Base-by-base conservation (phyloP, 371 early-diverging fungal species). In the Lichtheimia corymbifera region DNA sequence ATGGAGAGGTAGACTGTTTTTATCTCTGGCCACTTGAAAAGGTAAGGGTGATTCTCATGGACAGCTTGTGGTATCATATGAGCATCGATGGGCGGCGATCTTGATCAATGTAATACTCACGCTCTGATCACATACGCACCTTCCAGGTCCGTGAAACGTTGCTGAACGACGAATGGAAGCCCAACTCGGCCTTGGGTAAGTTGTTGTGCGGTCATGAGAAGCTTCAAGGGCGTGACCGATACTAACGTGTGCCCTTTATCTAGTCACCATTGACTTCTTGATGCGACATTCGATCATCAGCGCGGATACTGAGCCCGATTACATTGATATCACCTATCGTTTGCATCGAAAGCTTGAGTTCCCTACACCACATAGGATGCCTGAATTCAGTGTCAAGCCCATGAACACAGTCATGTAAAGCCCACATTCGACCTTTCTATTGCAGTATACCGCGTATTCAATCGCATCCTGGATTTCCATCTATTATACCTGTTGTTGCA, bases 1-100 rank as follows among this genome's bases (percentile, higher is more conserved):
- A 97, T 65, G 96, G 93, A n/a, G 98, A 97, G 70, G 97, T 95
- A 5, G 86, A 89, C 27, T 75, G 76, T 51, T 97, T 96, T 58
- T 83, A 86, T 50, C 76, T 93, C 40, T 84, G 89, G 91, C 62
- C 76, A 2, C 64, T 94, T 52, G 85, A 88, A 12, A 82, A 93
- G 67, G 86, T 90, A 50, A 47, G 18, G 18, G 11, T 45, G 2
- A 15, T 45, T 45, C 45, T n/a, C 45, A 45, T 55, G 62, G 0
- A 15, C 5, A 47, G 47, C 17, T 22, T 44, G 47, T 22, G 15
- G 15, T 51, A n/a, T 35, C 55, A 53, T n/a, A 27, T 56, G 53
- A 44, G 17, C 35, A 22, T 45, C 80, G 82, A 76, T 87, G n/a
- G 6, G 11, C 35, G 11, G 35, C 35, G 35, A 35, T 35, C 35